A percentile compares a stretch with the other conserved stretches of the same genome.
Conservation (phyloP, 2,329 filamentous ascomycete species). For the Clarireedia paspali region DNA sequence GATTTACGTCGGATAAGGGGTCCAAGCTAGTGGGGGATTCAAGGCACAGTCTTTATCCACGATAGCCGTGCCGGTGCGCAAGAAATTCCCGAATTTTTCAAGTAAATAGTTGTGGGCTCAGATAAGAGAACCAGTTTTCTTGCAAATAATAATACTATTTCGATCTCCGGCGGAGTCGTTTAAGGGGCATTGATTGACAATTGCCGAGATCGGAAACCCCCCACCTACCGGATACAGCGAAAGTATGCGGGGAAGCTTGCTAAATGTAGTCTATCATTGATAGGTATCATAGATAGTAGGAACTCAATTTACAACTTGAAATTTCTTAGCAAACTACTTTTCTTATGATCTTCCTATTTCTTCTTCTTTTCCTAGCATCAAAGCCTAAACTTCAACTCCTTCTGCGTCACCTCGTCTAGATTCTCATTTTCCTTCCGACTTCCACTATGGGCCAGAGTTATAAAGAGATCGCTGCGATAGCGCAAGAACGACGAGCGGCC, state of each 20-base stretch:
- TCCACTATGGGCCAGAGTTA: slow-evolving; percentile 29
- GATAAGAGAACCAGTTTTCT: no score
- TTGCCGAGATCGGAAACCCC: slow-evolving; percentile 5
- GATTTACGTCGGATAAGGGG: not conserved
- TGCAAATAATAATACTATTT: no score
- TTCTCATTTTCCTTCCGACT: not conserved
- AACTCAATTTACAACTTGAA: not conserved
- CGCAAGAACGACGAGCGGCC: slow-evolving; percentile 29
- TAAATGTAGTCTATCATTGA: not conserved
- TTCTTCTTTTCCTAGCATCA: not conserved
- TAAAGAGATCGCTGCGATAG: slow-evolving; percentile 32
- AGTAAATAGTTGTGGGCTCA: no score
- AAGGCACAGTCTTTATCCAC: not conserved
- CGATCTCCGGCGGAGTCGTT: no score
- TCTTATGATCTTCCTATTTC: not conserved
- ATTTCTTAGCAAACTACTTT: no score
- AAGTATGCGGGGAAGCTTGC: not conserved
- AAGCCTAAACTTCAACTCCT: no score
- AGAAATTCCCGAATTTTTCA: no score
- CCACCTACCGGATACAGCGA: not conserved
- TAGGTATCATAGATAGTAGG: not conserved
- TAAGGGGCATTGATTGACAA: not conserved
- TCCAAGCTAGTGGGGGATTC: not conserved
- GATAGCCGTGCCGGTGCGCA: no score
- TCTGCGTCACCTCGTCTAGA: no score